These are phyloP conservation scores for Pyricularia sp. DNA, from an alignment of 2,329 filamentous ascomycete species.

Conservation along the genomic window DNA sequence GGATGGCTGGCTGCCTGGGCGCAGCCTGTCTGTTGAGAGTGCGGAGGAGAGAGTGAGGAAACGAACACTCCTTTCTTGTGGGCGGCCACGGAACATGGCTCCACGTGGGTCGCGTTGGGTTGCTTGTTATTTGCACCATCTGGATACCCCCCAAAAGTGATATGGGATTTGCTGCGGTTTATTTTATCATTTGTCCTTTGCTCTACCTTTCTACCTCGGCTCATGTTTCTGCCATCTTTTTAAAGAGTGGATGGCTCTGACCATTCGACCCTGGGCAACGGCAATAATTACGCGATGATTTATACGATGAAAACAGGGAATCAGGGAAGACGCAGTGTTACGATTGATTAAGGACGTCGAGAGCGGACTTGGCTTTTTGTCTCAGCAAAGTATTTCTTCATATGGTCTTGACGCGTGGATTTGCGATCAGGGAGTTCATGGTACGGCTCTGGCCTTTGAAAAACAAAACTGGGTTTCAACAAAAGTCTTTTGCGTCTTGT, in stretches of 20 bases:
- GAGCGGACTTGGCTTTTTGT: background rate
- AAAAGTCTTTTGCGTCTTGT: background rate
- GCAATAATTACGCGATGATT: background rate
- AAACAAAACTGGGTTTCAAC: background rate
- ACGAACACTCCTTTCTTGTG: conserved; percentile 5
- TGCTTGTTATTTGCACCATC: conserved; percentile 4
- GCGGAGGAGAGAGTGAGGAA: conserved; percentile 2
- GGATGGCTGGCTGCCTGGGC: background rate
- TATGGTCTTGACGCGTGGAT: background rate
- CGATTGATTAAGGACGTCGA: background rate
- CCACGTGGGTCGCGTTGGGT: conserved; percentile 4
- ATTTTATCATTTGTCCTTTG: conserved; percentile 10
- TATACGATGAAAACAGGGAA: background rate
- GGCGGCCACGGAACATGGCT: background rate
- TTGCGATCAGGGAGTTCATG: background rate
- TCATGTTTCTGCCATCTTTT: conserved; percentile 1
- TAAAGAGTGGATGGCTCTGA: background rate
- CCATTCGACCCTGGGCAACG: background rate
- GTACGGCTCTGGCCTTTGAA: background rate
- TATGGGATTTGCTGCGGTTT: conserved; percentile 5
- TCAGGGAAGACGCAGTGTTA: background rate
- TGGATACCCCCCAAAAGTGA: conserved; percentile 3
- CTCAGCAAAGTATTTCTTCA: background rate
- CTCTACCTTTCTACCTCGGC: background rate
- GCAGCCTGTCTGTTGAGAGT: conserved; percentile 2